Percentiles rank a stretch among this genome's conserved stretches.
phyloP scores from a whole-genome alignment of 495 filamentous ascomycete genomes.

The Collariella sp. region DNA sequence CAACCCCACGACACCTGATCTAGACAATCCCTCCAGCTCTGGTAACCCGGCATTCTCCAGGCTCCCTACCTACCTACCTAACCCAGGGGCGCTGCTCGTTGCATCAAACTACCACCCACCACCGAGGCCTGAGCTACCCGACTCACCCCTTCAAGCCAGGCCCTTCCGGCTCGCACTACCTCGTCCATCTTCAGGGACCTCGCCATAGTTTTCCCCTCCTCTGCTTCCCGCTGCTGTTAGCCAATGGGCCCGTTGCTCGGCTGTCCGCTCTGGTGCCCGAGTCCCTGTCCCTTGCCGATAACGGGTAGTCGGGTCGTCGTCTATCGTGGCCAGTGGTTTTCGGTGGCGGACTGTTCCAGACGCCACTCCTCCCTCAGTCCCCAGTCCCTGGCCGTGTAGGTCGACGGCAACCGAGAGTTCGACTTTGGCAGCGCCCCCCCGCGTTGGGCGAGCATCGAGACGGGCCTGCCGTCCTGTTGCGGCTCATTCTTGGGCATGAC shows the following conservation, averaged over 20 bases:
- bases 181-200: neutral
- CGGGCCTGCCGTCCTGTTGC: conserved; percentile 3
- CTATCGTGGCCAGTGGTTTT: neutral
- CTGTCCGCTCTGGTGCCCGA: neutral
- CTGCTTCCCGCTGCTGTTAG: neutral
- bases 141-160: too few species aligned
- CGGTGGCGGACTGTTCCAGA: neutral
- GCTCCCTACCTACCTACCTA: too few species aligned
- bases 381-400: neutral
- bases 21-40: too few species aligned
- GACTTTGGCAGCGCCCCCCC: neutral
- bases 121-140: too few species aligned
- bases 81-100: too few species aligned
- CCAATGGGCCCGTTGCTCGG: conserved; percentile 17
- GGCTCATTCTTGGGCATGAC: conserved; percentile 15
- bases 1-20: too few species aligned
- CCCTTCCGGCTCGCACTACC: neutral
- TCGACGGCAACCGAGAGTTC: neutral
- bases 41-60: too few species aligned
- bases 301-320: neutral
- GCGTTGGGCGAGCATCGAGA: conserved; percentile 3
- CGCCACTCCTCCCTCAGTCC: neutral
- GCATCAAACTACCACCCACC: too few species aligned
- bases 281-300: neutral
- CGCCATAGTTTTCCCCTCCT: neutral